Conservation (phyloP, 108 stramenopile genomes). For the Skeletonema menzelii region DNA sequence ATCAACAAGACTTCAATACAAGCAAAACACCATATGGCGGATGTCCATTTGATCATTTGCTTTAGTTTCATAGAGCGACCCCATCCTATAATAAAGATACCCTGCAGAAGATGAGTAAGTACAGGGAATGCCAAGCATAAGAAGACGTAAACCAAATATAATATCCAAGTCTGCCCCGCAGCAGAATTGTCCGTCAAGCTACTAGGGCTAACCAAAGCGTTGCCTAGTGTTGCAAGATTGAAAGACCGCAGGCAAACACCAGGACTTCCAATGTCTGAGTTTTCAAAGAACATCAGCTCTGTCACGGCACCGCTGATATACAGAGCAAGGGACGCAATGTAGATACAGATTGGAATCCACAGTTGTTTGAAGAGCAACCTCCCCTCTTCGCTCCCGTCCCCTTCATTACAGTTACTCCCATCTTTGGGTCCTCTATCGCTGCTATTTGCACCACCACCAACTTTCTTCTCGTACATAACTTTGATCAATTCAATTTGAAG, state of each 20-base stretch:
- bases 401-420: background rate
- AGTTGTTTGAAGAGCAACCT: conserved; percentile 15
- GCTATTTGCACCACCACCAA: background rate
- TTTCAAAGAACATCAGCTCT: conserved; percentile 39
- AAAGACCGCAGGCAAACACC: conserved; percentile 32
- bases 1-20: conserved; percentile 48
- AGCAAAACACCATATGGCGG: conserved; percentile 47
- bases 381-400: background rate
- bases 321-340: conserved; percentile 20
- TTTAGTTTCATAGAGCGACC: conserved; percentile 18
- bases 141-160: conserved; percentile 37
- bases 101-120: conserved; percentile 41
- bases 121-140: conserved; percentile 40
- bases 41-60: conserved; percentile 22
- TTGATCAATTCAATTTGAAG: conserved; percentile 50
- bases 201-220: conserved; percentile 34
- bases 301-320: conserved; percentile 31
- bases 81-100: conserved; percentile 25
- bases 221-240: conserved; percentile 46
- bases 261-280: conserved; percentile 20
- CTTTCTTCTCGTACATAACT: conserved; percentile 35
- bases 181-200: conserved; percentile 34
- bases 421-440: background rate
- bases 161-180: conserved; percentile 39
- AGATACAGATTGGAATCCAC: conserved; percentile 16